Conservation (phyloP, 164 flowering plant genomes). For the Annona squamosa region DNA sequence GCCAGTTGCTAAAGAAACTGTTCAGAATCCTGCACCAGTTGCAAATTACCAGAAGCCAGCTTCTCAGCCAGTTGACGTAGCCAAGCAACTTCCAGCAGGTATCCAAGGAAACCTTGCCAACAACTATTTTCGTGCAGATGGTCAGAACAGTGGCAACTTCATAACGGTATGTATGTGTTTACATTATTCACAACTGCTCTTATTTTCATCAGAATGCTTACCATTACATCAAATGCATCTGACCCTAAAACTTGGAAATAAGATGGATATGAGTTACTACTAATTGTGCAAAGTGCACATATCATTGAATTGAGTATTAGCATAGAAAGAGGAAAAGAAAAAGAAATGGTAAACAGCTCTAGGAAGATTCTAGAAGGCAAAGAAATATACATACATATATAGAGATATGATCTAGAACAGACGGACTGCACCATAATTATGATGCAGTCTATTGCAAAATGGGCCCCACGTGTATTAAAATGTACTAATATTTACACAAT, state of each 20-base stretch:
- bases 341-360: too few relatives aligned
- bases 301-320: too few relatives aligned
- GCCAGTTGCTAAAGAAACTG: conserved; percentile 17
- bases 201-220: neutral
- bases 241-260: neutral
- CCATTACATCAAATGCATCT: neutral
- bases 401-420: too few relatives aligned
- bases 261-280: neutral
- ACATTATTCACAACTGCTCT: neutral
- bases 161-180: conserved; percentile 26
- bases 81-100: conserved; percentile 40
- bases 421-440: too few relatives aligned
- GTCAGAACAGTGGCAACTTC: conserved; percentile 47
- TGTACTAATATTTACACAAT: too few relatives aligned
- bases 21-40: conserved; percentile 8
- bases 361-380: too few relatives aligned
- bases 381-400: too few relatives aligned
- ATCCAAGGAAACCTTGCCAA: conserved; percentile 28
- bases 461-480: too few relatives aligned
- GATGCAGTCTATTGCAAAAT: too few relatives aligned
- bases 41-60: conserved; percentile 16
- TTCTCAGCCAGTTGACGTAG: conserved; percentile 23
- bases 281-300: too few relatives aligned
- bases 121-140: conserved; percentile 42
- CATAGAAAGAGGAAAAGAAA: too few relatives aligned